Evolutionary conservation across 1,139 yeast species (phyloP), one percentile per base, ranked within the genome.

Genomic region (Geotrichum phurueaensis): DNA sequence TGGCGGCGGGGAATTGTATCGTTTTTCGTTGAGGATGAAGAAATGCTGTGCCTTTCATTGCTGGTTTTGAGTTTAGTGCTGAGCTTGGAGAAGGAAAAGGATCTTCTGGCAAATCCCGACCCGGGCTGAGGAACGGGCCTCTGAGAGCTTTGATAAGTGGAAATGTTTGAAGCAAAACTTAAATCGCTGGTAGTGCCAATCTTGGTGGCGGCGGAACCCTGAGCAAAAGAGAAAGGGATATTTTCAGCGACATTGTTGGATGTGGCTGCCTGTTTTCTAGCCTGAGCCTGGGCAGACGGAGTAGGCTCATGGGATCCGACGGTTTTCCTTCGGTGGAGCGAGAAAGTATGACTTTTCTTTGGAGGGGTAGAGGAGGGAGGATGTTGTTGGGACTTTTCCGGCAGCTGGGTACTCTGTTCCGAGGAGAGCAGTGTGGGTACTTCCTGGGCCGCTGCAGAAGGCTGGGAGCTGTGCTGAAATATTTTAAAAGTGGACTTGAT

Each of bases 151-250:
- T 59, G 60, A 36, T 61, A 61, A 18, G 55, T 43, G 15, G 57
- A 56, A 20, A 61, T 52, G n/a, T 53, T 59, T n/a, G 61, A 29
- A 3, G 61, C 57, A 25, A 31, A 15, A 15, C 52, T 54, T 15
- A 61, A 53, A 27, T 61, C 63, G 18, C 60, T 54, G 9, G 62
- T 39, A 39, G 63, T 61, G 22, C 60, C 59, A 18, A 61, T 54
- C 23, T 47, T 52, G 27, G n/a, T 33, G 3, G 57, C 48, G 18
- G 20, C 50, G 7, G 52, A 58, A 27, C 53, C 49, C 6, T 51
- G 52, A 33, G 59, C 59, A 54, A 61, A 61, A 13, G 59, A 36
- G 29, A 61, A 59, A 18, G 60, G 56, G 25, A 61, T 55, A 29
- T 53, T 48, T 27, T 53, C 51, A 9, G 47, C 53, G 7, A 57